A percentile compares a stretch with the other conserved stretches of the same genome.
These are phyloP conservation scores for Sporothrix globosa DNA, from an alignment of 2,329 filamentous ascomycete species.

Conservation along the genomic window DNA sequence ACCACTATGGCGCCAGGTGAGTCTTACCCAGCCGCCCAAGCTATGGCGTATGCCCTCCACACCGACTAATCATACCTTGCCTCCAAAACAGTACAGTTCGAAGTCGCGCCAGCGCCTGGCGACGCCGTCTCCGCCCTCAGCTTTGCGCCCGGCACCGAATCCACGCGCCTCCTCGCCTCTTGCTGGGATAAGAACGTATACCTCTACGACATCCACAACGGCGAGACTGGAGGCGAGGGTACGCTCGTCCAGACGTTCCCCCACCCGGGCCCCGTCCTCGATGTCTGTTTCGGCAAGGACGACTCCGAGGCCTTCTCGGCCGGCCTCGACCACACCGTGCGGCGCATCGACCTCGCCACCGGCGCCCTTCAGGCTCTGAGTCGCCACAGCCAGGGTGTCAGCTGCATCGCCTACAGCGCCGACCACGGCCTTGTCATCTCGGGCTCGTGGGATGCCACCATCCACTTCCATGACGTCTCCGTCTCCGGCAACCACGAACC, in stretches of 20 bases:
- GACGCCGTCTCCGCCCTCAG: constrained; percentile 86
- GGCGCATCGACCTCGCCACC: constrained; percentile 70
- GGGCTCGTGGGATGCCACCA: constrained; percentile 88
- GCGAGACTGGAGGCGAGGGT: constrained; percentile 60
- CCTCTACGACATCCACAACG: constrained; percentile 73
- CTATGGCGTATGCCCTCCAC: neutral
- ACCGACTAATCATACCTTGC: neutral
- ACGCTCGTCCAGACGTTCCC: constrained; percentile 73
- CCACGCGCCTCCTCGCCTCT: constrained; percentile 78
- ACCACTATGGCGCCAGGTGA: constrained; percentile 36
- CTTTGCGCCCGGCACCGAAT: constrained; percentile 78
- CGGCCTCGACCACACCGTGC: constrained; percentile 85
- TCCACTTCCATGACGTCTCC: constrained; percentile 75
- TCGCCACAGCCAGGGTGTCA: constrained; percentile 77
- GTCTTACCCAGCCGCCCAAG: neutral
- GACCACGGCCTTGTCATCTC: constrained; percentile 82
- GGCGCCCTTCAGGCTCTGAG: constrained; percentile 75
- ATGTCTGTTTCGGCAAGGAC: constrained; percentile 85
- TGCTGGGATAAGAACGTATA: constrained; percentile 95
- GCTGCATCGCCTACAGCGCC: constrained; percentile 79
- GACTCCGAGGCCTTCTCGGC: constrained; percentile 84
- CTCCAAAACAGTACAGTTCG: constrained; percentile 53
- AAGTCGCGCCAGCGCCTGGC: constrained; percentile 77
- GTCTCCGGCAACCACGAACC: constrained; percentile 42
- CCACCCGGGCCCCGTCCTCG: constrained; percentile 82